Conservation (phyloP, 192 early-diverging fungal species). For the Mortierella hygrophila region DNA sequence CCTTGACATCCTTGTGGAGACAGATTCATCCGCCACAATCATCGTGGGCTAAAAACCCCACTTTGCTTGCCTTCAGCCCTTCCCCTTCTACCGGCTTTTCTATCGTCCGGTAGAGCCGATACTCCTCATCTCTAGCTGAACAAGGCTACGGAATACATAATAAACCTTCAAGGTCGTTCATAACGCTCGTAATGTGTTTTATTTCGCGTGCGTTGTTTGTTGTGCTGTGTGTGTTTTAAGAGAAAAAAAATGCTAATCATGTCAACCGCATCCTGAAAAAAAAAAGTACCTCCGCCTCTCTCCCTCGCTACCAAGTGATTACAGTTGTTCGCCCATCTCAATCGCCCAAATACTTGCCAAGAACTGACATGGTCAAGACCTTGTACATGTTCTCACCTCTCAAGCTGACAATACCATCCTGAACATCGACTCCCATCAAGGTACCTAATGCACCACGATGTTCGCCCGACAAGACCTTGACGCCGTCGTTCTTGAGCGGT, state of each 20-base stretch:
- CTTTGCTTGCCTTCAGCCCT: no score
- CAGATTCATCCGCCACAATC: no score
- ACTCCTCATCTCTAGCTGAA: no score
- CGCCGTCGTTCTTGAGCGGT: slow-evolving; percentile 79
- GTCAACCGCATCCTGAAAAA: background rate
- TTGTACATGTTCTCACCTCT: slow-evolving; percentile 69
- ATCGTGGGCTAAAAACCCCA: no score
- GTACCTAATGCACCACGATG: slow-evolving; percentile 71
- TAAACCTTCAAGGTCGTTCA: background rate
- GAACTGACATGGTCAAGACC: slow-evolving; percentile 65
- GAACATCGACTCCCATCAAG: slow-evolving; percentile 79
- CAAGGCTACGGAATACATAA: background rate
- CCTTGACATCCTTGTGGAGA: no score
- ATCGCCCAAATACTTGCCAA: slow-evolving; percentile 64
- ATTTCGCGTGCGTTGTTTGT: background rate
- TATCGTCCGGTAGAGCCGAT: no score
- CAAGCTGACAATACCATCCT: slow-evolving; percentile 81
- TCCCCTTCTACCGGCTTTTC: no score
- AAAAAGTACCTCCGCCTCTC: background rate
- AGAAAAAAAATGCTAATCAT: background rate
- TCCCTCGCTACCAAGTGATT: background rate
- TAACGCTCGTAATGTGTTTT: background rate
- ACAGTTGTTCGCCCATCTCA: background rate
- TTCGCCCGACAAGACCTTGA: slow-evolving; percentile 75
- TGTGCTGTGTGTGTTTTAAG: background rate